These are phyloP conservation scores for Ogataea wickerhamii DNA, from an alignment of 805 yeast genomes.

Conservation along the genomic window DNA sequence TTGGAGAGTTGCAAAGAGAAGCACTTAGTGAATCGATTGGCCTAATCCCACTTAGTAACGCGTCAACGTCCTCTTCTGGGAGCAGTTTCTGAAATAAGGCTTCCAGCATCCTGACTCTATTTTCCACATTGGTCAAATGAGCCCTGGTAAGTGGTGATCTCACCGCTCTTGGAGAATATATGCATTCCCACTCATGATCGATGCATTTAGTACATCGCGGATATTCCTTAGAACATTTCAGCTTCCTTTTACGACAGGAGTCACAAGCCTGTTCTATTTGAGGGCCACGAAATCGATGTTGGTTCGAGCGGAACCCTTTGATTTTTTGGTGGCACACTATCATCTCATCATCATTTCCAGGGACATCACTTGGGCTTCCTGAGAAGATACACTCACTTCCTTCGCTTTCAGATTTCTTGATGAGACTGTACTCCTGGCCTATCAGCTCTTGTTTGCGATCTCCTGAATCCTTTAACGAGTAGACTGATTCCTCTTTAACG, in stretches of 20 bases:
- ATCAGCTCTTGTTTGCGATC: neutral
- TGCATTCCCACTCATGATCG: slow-evolving; percentile 68
- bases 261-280: slow-evolving; percentile 67
- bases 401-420: no score
- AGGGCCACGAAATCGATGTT: slow-evolving; percentile 2
- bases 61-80: slow-evolving; percentile 46
- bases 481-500: slow-evolving; percentile 3
- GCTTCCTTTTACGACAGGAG: slow-evolving; percentile 74
- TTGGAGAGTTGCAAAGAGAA: slow-evolving; percentile 17
- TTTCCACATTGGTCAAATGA: slow-evolving; percentile 73
- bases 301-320: neutral
- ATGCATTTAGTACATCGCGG: slow-evolving; percentile 77
- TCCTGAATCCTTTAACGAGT: neutral
- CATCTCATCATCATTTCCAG: no score
- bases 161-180: slow-evolving; percentile 72
- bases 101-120: slow-evolving; percentile 46
- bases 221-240: slow-evolving; percentile 73
- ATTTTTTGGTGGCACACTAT: no score
- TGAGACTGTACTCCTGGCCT: no score
- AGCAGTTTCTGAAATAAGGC: slow-evolving; percentile 38
- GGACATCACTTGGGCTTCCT: no score
- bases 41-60: slow-evolving; percentile 19
- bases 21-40: slow-evolving; percentile 12
- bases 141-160: slow-evolving; percentile 81
- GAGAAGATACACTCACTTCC: no score